A percentile compares a stretch with the other conserved stretches of the same genome.
Conservation (phyloP, 2,329 filamentous ascomycete species). For the Cercospora canescens region DNA sequence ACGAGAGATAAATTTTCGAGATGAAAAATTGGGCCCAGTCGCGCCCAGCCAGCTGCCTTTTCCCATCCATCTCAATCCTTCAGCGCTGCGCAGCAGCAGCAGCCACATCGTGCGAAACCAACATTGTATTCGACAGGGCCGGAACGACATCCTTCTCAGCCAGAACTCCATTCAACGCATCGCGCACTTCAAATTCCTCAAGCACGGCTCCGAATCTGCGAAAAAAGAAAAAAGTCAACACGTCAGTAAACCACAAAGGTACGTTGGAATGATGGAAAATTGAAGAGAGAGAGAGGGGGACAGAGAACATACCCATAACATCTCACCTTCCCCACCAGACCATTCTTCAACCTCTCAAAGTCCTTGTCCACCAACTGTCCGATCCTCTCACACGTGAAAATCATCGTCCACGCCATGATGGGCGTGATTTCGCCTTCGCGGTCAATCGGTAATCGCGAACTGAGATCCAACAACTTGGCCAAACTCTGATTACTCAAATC, state of each 20-base stretch:
- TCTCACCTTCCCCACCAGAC: constrained; percentile 73
- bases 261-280: not conserved
- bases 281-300: not conserved
- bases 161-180: constrained; percentile 73
- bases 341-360: constrained; percentile 24
- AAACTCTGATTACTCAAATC: constrained; percentile 76
- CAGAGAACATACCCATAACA: constrained; percentile 77
- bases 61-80: not conserved
- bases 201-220: constrained; percentile 67
- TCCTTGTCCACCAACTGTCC: constrained; percentile 51
- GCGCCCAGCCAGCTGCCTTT: too few relatives aligned
- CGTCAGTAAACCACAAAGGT: not conserved
- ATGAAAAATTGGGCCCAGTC: too few relatives aligned
- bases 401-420: constrained; percentile 89
- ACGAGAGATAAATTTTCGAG: too few relatives aligned
- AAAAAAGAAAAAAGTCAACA: not conserved
- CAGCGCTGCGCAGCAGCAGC: not conserved
- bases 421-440: constrained; percentile 85
- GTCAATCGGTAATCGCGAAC: constrained; percentile 71
- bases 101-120: not conserved
- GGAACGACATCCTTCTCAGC: constrained; percentile 52
- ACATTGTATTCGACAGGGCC: constrained; percentile 5
- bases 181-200: constrained; percentile 72
- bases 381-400: constrained; percentile 71
- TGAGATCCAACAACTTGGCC: constrained; percentile 79